phyloP scores from a whole-genome alignment of 2,329 filamentous ascomycete species.

The Chaetomium sp. region DNA sequence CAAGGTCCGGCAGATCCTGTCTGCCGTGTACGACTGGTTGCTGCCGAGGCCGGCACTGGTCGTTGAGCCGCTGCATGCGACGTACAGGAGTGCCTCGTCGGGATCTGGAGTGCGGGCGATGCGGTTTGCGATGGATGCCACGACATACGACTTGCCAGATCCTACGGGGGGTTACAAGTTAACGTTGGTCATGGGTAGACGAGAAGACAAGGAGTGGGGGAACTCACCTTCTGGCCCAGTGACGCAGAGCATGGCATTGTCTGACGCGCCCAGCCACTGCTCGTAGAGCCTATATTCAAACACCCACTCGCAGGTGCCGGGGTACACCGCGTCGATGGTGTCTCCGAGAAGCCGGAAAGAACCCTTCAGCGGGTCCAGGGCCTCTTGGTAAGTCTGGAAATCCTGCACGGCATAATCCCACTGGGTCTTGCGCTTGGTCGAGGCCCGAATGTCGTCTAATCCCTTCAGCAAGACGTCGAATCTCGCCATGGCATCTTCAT shows the following conservation, averaged over 20 bases:
- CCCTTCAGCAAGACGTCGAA: conserved; percentile 25
- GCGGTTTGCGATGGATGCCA: conserved; percentile 27
- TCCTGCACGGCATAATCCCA: conserved; percentile 33
- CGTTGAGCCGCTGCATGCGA: conserved; percentile 23
- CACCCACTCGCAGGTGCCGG: conserved; percentile 31
- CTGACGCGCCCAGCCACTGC: conserved; percentile 16
- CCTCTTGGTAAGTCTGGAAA: conserved; percentile 26
- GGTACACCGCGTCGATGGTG: conserved; percentile 27
- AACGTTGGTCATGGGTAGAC: background rate
- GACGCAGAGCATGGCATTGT: conserved; percentile 24
- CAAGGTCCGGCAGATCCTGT: conserved; percentile 30
- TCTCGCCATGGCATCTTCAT: conserved; percentile 25
- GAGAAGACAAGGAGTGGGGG: background rate
- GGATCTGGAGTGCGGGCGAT: conserved; percentile 14
- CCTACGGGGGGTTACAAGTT: conserved; percentile 22
- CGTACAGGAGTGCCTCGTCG: conserved; percentile 24
- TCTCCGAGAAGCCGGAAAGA: conserved; percentile 17
- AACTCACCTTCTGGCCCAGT: conserved; percentile 28
- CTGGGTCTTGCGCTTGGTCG: conserved; percentile 30
- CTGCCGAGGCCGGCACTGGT: conserved; percentile 5
- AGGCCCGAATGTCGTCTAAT: conserved; percentile 30
- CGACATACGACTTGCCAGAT: conserved; percentile 30
- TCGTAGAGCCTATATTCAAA: conserved; percentile 22
- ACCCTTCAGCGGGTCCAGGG: conserved; percentile 21
- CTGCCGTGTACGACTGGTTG: conserved; percentile 21